A percentile compares a stretch with the other conserved stretches of the same genome.
Evolutionary conservation across 352 stramenopile genomes (phyloP).

Genomic region (Phytopythium boreale): DNA sequence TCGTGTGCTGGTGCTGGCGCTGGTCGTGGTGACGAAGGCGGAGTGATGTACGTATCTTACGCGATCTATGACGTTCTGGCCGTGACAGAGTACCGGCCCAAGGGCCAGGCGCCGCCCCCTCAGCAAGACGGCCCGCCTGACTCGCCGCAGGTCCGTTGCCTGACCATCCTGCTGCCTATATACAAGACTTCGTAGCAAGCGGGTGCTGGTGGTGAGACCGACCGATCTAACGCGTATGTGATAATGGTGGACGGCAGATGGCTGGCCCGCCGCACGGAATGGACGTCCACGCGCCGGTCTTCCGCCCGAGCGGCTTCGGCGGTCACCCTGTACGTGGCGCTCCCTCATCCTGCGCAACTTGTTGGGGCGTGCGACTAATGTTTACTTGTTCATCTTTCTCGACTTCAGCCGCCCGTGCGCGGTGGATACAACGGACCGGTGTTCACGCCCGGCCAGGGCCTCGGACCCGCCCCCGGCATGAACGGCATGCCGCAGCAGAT

Average conservation of each 20-base stretch:
- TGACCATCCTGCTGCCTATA: background rate
- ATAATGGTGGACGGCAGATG: background rate
- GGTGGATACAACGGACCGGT: conserved; percentile 38
- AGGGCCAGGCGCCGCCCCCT: conserved; percentile 13
- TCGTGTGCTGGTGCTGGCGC: background rate
- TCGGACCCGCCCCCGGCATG: conserved; percentile 16
- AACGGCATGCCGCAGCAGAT: conserved; percentile 43
- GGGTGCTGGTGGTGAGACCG: too few relatives aligned
- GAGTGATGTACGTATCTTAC: conserved; percentile 3
- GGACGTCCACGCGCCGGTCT: conserved; percentile 36
- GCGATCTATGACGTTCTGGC: background rate
- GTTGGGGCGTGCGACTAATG: background rate
- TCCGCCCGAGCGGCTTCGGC: conserved; percentile 38
- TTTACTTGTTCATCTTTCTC: background rate
- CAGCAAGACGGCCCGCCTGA: conserved; percentile 24
- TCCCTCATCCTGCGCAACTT: background rate
- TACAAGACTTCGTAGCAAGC: too few relatives aligned
- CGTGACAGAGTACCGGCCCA: conserved; percentile 38
- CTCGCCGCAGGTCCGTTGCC: conserved; percentile 16
- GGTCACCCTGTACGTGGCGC: conserved; percentile 34
- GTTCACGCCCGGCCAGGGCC: conserved; percentile 27
- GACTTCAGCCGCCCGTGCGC: conserved; percentile 20
- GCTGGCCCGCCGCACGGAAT: conserved; percentile 24
- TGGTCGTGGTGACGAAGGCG: background rate
- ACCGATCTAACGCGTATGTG: background rate